Percentiles rank a stretch among this genome's conserved stretches.
Conservation (phyloP, 257 asterid species). For the Haberlea rhodopensis region DNA sequence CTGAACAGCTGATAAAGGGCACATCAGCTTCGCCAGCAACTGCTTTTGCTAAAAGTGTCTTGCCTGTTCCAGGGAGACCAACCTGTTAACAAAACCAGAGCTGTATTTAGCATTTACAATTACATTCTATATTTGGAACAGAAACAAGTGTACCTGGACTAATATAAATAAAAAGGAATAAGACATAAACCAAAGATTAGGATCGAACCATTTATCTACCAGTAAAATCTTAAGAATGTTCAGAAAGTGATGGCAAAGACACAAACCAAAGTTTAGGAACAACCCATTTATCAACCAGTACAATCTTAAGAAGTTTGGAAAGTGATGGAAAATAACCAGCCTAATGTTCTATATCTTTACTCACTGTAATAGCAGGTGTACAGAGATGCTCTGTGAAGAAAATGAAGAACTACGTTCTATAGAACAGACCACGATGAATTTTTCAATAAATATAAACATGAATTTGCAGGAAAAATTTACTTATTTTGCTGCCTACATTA, state of each 20-base stretch:
- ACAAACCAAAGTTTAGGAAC: constrained; percentile 12
- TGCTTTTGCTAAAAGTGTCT: constrained; percentile 97
- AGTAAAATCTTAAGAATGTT: constrained; percentile 17
- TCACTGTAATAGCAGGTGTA: constrained; percentile 2
- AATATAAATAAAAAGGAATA: constrained; percentile 12
- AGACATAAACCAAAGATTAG: constrained; percentile 14
- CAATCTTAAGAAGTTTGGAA: constrained; percentile 19
- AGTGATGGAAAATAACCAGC: constrained; percentile 2
- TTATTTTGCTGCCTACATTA: constrained; percentile 1
- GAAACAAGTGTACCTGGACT: not conserved
- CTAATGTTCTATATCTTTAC: not conserved
- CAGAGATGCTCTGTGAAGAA: constrained; percentile 5
- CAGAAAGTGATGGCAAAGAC: constrained; percentile 1
- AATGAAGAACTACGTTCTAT: constrained; percentile 1
- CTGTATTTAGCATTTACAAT: constrained; percentile 20
- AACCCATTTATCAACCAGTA: constrained; percentile 3
- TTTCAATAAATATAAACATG: constrained; percentile 19
- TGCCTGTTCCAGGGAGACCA: constrained; percentile 99
- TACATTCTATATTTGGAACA: constrained; percentile 1
- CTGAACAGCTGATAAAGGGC: constrained; percentile 98
- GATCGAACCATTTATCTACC: constrained; percentile 9
- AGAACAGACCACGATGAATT: constrained; percentile 23
- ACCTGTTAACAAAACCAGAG: constrained; percentile 52
- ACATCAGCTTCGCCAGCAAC: constrained; percentile 99
- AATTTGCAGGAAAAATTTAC: constrained; percentile 18